Evolutionary conservation across 1,284 basidiomycete genomes (phyloP).

Genomic region (Microbotryomycetes sp.): DNA sequence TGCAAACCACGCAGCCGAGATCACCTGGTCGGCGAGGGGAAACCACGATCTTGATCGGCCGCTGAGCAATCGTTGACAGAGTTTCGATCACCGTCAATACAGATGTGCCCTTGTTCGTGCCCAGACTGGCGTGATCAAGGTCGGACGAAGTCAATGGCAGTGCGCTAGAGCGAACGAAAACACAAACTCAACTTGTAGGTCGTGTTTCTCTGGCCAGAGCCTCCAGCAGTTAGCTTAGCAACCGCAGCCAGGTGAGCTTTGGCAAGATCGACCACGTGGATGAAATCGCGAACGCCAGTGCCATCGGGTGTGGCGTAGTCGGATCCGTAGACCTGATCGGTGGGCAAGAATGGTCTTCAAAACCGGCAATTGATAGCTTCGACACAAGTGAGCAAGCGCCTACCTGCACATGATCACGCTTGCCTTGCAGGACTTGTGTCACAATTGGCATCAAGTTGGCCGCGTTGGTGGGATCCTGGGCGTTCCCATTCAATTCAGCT

Average conservation of each 20-base stretch:
- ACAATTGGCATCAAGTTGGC: constrained; percentile 35
- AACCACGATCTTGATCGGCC: constrained; percentile 21
- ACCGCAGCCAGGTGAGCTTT: constrained; percentile 34
- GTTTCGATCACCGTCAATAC: constrained; percentile 25
- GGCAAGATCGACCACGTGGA: constrained; percentile 33
- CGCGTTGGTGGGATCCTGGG: constrained; percentile 23
- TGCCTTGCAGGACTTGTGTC: constrained; percentile 33
- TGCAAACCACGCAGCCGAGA: constrained; percentile 25
- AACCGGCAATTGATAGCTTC: background rate
- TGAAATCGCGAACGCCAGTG: constrained; percentile 31
- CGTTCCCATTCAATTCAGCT: background rate
- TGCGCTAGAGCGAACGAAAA: too few species aligned
- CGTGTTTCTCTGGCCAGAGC: background rate
- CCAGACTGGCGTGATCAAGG: constrained; percentile 11
- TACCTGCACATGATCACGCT: constrained; percentile 22
- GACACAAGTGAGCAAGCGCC: background rate
- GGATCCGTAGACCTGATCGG: constrained; percentile 26
- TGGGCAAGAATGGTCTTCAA: background rate
- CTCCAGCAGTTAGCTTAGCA: background rate
- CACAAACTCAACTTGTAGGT: constrained; percentile 7
- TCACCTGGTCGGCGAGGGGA: constrained; percentile 24
- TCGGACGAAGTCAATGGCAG: too few species aligned
- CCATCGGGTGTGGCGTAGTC: constrained; percentile 33
- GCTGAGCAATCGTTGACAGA: constrained; percentile 18
- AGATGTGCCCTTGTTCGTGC: constrained; percentile 27